A percentile compares a stretch with the other conserved stretches of the same genome.
phyloP scores from a whole-genome alignment of 805 yeast species.

The Saccharomycopsis javanensis region DNA sequence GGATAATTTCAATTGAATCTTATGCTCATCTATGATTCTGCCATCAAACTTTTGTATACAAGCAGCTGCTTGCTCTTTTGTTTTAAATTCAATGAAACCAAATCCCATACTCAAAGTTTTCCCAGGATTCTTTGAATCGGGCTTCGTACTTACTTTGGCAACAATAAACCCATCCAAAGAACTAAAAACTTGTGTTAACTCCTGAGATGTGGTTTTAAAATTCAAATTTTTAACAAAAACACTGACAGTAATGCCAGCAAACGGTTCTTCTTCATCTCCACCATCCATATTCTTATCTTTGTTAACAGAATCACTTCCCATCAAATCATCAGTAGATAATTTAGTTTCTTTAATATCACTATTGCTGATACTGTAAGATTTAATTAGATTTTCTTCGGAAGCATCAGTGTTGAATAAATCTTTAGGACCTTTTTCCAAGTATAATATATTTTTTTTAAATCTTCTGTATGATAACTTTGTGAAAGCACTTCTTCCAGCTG shows the following conservation, averaged over 20 bases:
- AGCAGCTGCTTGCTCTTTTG: slow-evolving; percentile 64
- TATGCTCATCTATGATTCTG: slow-evolving; percentile 77
- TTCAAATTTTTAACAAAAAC: slow-evolving; percentile 87
- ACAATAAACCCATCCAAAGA: slow-evolving; percentile 69
- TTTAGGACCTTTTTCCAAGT: slow-evolving; percentile 90
- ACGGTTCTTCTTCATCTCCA: slow-evolving; percentile 30
- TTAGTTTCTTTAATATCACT: slow-evolving; percentile 33
- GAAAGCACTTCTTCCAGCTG: slow-evolving; percentile 85
- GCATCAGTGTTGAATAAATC: slow-evolving; percentile 51
- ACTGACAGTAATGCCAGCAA: slow-evolving; percentile 73
- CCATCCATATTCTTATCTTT: slow-evolving; percentile 20
- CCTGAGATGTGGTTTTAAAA: slow-evolving; percentile 60
- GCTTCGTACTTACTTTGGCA: slow-evolving; percentile 78
- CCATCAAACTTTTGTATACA: slow-evolving; percentile 73
- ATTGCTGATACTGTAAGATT: slow-evolving; percentile 25
- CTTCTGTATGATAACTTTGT: slow-evolving; percentile 79
- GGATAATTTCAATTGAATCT: slow-evolving; percentile 78
- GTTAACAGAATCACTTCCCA: slow-evolving; percentile 30
- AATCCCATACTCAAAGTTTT: slow-evolving; percentile 88
- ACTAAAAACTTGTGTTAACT: slow-evolving; percentile 52
- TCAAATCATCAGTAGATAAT: slow-evolving; percentile 35
- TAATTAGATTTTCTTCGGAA: slow-evolving; percentile 28
- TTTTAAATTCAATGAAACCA: slow-evolving; percentile 86
- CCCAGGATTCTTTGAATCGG: slow-evolving; percentile 67
- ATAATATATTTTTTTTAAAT: slow-evolving; percentile 76